These are phyloP conservation scores for Penicillium sp. DNA, from an alignment of 2,329 filamentous ascomycete species.

Conservation along the genomic window DNA sequence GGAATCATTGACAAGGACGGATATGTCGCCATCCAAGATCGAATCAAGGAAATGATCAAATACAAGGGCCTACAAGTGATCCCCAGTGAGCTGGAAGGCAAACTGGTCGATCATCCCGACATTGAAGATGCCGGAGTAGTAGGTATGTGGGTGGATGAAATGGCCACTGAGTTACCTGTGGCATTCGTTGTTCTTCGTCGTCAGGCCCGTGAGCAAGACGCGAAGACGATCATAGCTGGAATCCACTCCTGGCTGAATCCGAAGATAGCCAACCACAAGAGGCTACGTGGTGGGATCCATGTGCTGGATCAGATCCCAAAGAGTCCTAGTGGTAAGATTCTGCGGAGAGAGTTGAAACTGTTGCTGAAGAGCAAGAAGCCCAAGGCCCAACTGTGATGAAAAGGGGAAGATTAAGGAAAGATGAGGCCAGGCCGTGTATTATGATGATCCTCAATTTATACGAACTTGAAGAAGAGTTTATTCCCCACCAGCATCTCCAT, in stretches of 20 bases:
- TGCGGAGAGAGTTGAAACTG: slow-evolving; percentile 31
- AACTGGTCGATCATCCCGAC: slow-evolving; percentile 25
- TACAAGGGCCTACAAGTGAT: slow-evolving; percentile 29
- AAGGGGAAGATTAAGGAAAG: not conserved
- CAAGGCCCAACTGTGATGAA: slow-evolving; percentile 20
- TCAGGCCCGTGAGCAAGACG: slow-evolving; percentile 10
- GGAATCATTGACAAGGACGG: slow-evolving; percentile 24
- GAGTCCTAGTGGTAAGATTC: slow-evolving; percentile 39
- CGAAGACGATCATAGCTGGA: slow-evolving; percentile 9
- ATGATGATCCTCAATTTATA: not conserved
- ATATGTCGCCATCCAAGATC: slow-evolving; percentile 23
- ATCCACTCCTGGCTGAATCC: slow-evolving; percentile 28
- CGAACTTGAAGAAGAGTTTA: no score
- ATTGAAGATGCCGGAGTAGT: slow-evolving; percentile 27
- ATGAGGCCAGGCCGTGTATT: not conserved
- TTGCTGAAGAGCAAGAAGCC: slow-evolving; percentile 21
- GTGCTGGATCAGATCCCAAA: slow-evolving; percentile 39
- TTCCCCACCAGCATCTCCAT: no score
- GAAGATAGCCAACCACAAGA: slow-evolving; percentile 37
- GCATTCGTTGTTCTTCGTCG: slow-evolving; percentile 23
- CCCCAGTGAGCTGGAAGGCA: slow-evolving; percentile 27
- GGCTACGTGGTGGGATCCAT: slow-evolving; percentile 36
- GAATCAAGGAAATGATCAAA: slow-evolving; percentile 31
- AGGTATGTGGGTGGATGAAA: slow-evolving; percentile 25
- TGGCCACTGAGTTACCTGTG: slow-evolving; percentile 25